These are phyloP conservation scores for Neolentinus lepideus DNA, from an alignment of 1,284 basidiomycete genomes.

Conservation along the genomic window DNA sequence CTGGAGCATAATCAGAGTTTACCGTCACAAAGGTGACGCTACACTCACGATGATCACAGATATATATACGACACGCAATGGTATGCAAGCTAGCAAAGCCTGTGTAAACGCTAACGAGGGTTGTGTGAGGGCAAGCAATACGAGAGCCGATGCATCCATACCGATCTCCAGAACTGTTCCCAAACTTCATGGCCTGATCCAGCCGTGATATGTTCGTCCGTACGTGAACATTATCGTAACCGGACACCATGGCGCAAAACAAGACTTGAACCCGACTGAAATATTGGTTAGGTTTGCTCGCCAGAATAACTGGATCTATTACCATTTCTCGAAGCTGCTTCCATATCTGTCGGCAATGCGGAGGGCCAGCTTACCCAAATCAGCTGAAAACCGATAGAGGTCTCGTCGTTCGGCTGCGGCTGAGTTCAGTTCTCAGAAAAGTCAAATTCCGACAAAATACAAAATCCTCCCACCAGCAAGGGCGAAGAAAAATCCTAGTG, in stretches of 20 bases:
- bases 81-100: conserved; percentile 50
- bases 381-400: conserved; percentile 57
- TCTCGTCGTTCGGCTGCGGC: conserved; percentile 53
- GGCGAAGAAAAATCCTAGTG: conserved; percentile 67
- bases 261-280: conserved; percentile 52
- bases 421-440: conserved; percentile 14
- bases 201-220: conserved; percentile 53
- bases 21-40: not conserved
- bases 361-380: conserved; percentile 59
- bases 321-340: conserved; percentile 62
- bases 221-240: conserved; percentile 58
- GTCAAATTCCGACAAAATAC: conserved; percentile 28
- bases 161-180: conserved; percentile 62
- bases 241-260: conserved; percentile 56
- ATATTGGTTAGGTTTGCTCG: not conserved
- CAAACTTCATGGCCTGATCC: conserved; percentile 56
- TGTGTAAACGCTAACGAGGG: conserved; percentile 43
- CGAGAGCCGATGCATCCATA: conserved; percentile 15
- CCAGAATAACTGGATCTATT: conserved; percentile 7
- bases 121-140: not conserved
- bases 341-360: conserved; percentile 58
- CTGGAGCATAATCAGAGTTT: conserved; percentile 23
- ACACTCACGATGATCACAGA: conserved; percentile 55
- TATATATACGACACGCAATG: conserved; percentile 45
- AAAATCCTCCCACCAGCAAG: conserved; percentile 24